Conservation (phyloP, 1,284 basidiomycete genomes). For the Ustilago bromivora region DNA sequence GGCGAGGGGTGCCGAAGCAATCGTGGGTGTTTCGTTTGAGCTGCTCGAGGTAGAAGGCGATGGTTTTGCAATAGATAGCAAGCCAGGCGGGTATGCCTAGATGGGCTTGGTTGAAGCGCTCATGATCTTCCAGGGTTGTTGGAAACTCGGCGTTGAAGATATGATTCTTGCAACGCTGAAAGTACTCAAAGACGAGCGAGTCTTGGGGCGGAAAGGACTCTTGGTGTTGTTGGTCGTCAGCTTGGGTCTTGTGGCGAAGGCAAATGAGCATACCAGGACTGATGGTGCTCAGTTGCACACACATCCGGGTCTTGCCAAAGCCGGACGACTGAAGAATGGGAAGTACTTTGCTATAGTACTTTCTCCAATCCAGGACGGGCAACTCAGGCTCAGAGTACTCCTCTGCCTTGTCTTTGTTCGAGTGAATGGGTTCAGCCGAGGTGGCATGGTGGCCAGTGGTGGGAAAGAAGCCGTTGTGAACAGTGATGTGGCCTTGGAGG, state of each 20-base stretch:
- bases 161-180: neutral
- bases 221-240: neutral
- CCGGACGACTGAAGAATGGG: neutral
- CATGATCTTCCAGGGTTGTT: neutral
- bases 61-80: neutral
- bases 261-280: neutral
- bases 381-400: no score
- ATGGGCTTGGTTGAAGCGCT: neutral
- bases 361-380: no score
- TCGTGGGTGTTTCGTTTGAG: neutral
- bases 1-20: neutral
- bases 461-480: no score
- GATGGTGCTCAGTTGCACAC: neutral
- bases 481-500: no score
- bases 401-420: no score
- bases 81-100: neutral
- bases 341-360: neutral
- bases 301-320: neutral
- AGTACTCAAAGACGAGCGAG: neutral
- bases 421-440: no score
- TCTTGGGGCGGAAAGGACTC: neutral
- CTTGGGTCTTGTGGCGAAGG: neutral
- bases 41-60: neutral
- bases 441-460: no score
- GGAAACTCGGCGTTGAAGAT: neutral